phyloP scores from a whole-genome alignment of 495 filamentous ascomycete genomes.

The Penicillium nucicola region DNA sequence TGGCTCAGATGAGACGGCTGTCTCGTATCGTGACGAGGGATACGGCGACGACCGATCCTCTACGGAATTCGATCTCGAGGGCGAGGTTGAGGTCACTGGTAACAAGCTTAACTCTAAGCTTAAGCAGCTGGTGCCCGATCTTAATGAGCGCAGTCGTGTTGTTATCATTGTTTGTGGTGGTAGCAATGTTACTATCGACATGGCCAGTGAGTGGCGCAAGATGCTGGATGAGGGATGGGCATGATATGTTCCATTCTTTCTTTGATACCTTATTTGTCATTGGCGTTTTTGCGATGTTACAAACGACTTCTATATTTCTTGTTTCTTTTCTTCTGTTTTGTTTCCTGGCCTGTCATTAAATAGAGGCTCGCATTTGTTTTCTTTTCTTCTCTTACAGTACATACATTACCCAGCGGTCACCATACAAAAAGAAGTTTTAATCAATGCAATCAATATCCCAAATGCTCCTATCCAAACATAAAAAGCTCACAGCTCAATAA shows the following conservation, averaged over 20 bases:
- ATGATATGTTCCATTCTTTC: slow-evolving; percentile 7
- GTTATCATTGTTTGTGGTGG: slow-evolving; percentile 89
- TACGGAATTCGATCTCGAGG: slow-evolving; percentile 29
- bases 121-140: slow-evolving; percentile 54
- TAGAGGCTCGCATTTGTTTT: too few relatives aligned
- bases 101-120: slow-evolving; percentile 45
- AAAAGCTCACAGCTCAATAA: too few relatives aligned
- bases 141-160: slow-evolving; percentile 62
- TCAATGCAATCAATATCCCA: neutral
- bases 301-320: neutral
- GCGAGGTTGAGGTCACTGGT: slow-evolving; percentile 10
- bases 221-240: slow-evolving; percentile 41
- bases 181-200: slow-evolving; percentile 65
- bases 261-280: slow-evolving; percentile 3
- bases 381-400: too few relatives aligned
- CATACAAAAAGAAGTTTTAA: slow-evolving; percentile 1
- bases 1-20: slow-evolving; percentile 4
- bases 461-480: too few relatives aligned
- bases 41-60: slow-evolving; percentile 41
- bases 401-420: slow-evolving; percentile 1
- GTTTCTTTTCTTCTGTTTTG: slow-evolving; percentile 1
- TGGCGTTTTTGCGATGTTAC: neutral
- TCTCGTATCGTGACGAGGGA: slow-evolving; percentile 30
- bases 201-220: slow-evolving; percentile 60
- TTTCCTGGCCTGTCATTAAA: slow-evolving; percentile 1